Evolutionary conservation across 352 stramenopile genomes (phyloP).

Genomic region (Phytopythium aichiense): DNA sequence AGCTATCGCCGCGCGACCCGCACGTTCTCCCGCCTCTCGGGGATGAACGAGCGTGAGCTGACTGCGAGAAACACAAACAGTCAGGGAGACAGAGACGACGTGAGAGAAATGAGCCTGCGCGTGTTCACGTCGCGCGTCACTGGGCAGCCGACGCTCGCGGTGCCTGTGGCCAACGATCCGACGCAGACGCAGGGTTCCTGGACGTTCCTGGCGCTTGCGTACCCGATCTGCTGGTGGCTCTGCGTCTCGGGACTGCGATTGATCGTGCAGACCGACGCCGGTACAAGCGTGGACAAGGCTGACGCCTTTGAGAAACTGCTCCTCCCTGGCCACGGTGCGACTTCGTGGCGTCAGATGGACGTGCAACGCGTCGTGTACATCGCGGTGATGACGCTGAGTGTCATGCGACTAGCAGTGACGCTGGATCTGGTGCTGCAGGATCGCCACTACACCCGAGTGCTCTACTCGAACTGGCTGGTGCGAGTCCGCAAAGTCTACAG

Average conservation of each 20-base stretch:
- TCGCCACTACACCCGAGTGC: conserved; percentile 12
- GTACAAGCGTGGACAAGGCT: neutral
- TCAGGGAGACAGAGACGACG: neutral
- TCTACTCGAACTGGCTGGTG: conserved; percentile 29
- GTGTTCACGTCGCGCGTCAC: conserved; percentile 16
- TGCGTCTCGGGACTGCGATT: conserved; percentile 14
- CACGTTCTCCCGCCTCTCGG: conserved; percentile 25
- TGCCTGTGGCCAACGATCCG: conserved; percentile 17
- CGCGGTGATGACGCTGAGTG: conserved; percentile 32
- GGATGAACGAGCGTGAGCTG: conserved; percentile 1
- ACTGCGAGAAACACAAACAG: neutral
- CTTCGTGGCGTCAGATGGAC: conserved; percentile 19
- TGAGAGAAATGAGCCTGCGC: conserved; percentile 11
- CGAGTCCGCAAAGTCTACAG: conserved; percentile 20
- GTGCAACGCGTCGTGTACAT: conserved; percentile 30
- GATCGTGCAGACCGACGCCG: neutral
- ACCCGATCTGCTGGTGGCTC: conserved; percentile 31
- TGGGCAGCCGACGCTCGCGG: conserved; percentile 10
- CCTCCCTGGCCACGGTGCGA: neutral
- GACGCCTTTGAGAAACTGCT: conserved; percentile 9
- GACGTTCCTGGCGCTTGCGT: conserved; percentile 39
- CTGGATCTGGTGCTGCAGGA: conserved; percentile 47
- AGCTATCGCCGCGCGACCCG: conserved; percentile 25
- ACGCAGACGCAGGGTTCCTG: conserved; percentile 40
- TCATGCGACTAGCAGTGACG: conserved; percentile 34